Conservation (phyloP, 148 eudicot species). For the Pharnaceum exiguum region DNA sequence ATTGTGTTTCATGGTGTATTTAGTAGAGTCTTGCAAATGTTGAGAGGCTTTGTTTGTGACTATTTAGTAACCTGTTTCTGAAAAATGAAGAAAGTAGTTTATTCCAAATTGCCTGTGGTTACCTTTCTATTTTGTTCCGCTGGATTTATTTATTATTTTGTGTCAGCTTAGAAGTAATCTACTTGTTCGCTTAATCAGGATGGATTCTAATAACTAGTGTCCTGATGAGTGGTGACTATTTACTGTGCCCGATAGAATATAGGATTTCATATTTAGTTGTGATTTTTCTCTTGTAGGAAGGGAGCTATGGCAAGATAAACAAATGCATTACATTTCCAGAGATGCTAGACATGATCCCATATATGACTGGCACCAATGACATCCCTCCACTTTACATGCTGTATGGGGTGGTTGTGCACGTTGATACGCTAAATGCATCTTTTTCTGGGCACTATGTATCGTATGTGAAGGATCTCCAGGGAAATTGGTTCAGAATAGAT, state of each 20-base stretch:
- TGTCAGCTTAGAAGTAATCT: too few relatives aligned
- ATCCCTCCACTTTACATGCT: conserved; percentile 86
- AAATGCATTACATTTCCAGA: conserved; percentile 88
- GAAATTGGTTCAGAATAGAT: conserved; percentile 84
- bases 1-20: too few relatives aligned
- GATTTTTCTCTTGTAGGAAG: conserved; percentile 50
- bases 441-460: conserved; percentile 94
- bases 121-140: too few relatives aligned
- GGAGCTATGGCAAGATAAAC: conserved; percentile 86
- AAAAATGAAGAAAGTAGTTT: too few relatives aligned
- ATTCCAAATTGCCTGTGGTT: too few relatives aligned
- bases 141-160: too few relatives aligned
- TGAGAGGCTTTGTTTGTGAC: too few relatives aligned
- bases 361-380: conserved; percentile 82
- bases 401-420: conserved; percentile 85
- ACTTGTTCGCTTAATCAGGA: too few relatives aligned
- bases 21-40: too few relatives aligned
- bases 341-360: conserved; percentile 89
- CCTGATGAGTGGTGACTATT: too few relatives aligned
- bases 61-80: too few relatives aligned
- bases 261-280: not conserved
- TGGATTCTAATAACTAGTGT: too few relatives aligned
- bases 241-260: not conserved
- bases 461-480: conserved; percentile 77
- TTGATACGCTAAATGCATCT: conserved; percentile 88